Evolutionary conservation across 306 rosid genomes (phyloP).

Genomic region (Dryas drummondii): DNA sequence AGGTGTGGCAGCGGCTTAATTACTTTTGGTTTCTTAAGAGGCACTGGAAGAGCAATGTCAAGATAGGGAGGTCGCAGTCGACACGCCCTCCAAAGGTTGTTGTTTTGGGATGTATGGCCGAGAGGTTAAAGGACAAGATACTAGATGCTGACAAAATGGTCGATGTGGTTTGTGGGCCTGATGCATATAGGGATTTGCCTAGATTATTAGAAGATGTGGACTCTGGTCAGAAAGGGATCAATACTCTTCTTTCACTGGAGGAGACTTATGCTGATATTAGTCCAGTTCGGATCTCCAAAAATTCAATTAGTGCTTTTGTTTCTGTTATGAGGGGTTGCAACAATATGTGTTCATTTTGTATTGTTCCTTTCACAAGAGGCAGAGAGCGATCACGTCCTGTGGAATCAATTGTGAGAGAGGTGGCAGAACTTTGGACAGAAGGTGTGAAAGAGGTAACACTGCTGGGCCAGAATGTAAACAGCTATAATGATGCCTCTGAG

Average conservation of each 20-base stretch:
- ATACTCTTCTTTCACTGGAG: slow-evolving; percentile 93
- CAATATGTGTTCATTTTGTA: slow-evolving; percentile 97
- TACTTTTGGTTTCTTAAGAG: slow-evolving; percentile 98
- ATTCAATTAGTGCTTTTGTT: slow-evolving; percentile 80
- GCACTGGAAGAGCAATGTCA: slow-evolving; percentile 85
- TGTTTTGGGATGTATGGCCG: slow-evolving; percentile 98
- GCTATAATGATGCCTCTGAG: slow-evolving; percentile 81
- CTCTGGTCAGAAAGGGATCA: slow-evolving; percentile 90
- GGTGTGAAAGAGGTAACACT: slow-evolving; percentile 96
- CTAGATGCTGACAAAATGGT: slow-evolving; percentile 96
- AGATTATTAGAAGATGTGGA: slow-evolving; percentile 84
- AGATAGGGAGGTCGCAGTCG: slow-evolving; percentile 73
- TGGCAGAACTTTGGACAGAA: slow-evolving; percentile 79
- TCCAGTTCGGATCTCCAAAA: slow-evolving; percentile 84
- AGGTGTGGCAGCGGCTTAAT: slow-evolving; percentile 98
- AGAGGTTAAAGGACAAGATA: slow-evolving; percentile 92
- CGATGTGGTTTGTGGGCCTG: slow-evolving; percentile 96
- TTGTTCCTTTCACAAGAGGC: slow-evolving; percentile 94
- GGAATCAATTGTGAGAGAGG: slow-evolving; percentile 90
- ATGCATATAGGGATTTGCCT: slow-evolving; percentile 93
- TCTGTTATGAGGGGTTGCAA: slow-evolving; percentile 98
- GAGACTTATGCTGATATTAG: slow-evolving; percentile 96
- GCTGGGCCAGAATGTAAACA: slow-evolving; percentile 96
- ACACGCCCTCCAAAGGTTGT: slow-evolving; percentile 82
- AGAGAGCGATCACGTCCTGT: slow-evolving; percentile 93